These are phyloP conservation scores for Cordyceps pruinosa DNA, from an alignment of 2,329 filamentous ascomycete species.

Conservation along the genomic window DNA sequence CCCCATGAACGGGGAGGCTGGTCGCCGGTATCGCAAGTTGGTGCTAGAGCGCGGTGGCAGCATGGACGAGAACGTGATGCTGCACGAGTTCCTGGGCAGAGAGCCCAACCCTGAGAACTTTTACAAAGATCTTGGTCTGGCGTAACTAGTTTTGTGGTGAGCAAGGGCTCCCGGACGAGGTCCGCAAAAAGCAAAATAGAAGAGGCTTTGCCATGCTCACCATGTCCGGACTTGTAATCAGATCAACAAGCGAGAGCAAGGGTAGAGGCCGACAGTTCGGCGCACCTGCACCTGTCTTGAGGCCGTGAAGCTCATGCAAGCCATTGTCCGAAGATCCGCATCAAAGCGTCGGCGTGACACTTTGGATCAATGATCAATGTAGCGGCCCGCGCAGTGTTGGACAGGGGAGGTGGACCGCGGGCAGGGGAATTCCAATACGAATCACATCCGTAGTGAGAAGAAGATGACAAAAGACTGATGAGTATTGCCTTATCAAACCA, in stretches of 20 bases:
- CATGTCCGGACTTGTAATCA: background rate
- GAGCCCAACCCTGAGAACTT: slow-evolving; percentile 73
- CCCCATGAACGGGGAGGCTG: slow-evolving; percentile 70
- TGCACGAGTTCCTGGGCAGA: slow-evolving; percentile 71
- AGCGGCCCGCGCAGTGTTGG: background rate
- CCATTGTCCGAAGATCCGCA: background rate
- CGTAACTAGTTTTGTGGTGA: background rate
- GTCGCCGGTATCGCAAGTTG: slow-evolving; percentile 68
- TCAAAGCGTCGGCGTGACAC: background rate
- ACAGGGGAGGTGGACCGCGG: background rate
- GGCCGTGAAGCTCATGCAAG: too few species aligned
- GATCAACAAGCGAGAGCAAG: too few species aligned
- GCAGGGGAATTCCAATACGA: background rate
- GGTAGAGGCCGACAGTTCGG: background rate
- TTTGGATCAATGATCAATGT: background rate
- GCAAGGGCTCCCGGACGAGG: background rate
- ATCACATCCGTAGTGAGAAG: too few species aligned
- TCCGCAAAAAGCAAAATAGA: background rate
- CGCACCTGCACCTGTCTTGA: background rate
- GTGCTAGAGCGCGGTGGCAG: slow-evolving; percentile 72
- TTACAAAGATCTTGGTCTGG: slow-evolving; percentile 64
- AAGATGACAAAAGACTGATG: background rate
- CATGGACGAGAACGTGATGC: slow-evolving; percentile 72
- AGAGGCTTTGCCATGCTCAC: background rate
- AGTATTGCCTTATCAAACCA: too few species aligned